Conservation (phyloP, 495 filamentous ascomycete species). For the Chaetomidium leptoderma region DNA sequence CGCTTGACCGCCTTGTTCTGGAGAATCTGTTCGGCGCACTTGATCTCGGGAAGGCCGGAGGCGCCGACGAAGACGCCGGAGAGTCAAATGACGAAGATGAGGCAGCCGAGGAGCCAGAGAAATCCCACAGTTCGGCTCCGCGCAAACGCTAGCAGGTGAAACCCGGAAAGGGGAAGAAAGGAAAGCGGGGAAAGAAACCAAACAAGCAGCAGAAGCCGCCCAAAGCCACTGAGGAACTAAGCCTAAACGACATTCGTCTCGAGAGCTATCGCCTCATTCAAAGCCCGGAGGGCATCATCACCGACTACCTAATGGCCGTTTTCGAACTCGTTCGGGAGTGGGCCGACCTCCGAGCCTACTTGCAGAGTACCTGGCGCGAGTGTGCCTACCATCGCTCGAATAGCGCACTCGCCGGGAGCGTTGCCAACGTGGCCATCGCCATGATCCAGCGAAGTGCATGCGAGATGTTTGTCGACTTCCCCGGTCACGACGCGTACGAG, state of each 20-base stretch:
- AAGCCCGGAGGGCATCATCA: conserved; percentile 15
- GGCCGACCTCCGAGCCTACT: conserved; percentile 31
- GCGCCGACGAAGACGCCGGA: conserved; percentile 11
- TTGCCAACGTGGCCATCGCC: conserved; percentile 40
- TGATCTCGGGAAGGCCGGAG: conserved; percentile 13
- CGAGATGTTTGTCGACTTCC: conserved; percentile 40
- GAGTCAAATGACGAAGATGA: conserved; percentile 17
- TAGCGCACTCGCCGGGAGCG: conserved; percentile 41
- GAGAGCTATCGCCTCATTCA: conserved; percentile 46
- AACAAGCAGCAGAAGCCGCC: conserved; percentile 4
- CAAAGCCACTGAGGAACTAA: not conserved
- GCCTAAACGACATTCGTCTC: conserved; percentile 26
- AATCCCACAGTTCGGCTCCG: conserved; percentile 2
- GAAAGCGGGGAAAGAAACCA: conserved; percentile 28
- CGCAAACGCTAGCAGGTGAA: conserved; percentile 24
- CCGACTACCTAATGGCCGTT: conserved; percentile 42
- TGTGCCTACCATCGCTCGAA: conserved; percentile 45
- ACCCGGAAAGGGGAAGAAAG: conserved; percentile 41
- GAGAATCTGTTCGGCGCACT: conserved; percentile 34
- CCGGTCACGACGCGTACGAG: conserved; percentile 37
- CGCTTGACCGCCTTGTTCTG: conserved; percentile 30
- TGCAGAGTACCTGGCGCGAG: conserved; percentile 45
- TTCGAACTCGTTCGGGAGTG: conserved; percentile 32
- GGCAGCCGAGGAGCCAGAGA: conserved; percentile 3
- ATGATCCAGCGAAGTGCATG: conserved; percentile 37